phyloP scores from a whole-genome alignment of 2,329 filamentous ascomycete species.

The Fusarium chaquense region DNA sequence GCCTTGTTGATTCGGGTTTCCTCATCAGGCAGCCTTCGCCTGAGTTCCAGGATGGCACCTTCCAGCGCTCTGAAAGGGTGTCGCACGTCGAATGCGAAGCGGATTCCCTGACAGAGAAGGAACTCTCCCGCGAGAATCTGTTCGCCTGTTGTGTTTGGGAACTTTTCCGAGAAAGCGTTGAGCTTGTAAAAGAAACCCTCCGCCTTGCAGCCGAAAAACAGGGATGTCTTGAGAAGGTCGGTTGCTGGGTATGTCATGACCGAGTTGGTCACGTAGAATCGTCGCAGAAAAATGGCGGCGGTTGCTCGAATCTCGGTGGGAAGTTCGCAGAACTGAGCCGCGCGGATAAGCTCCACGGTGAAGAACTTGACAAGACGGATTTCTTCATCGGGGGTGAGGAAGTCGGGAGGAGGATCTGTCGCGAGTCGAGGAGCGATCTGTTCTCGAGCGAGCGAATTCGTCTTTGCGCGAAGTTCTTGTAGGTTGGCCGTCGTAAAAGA shows the following conservation, averaged over 20 bases:
- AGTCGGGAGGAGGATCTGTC: conserved; percentile 73
- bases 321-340: conserved; percentile 65
- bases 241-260: conserved; percentile 96
- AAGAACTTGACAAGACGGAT: conserved; percentile 84
- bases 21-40: conserved; percentile 73
- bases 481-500: conserved; percentile 85
- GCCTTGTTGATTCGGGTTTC: conserved; percentile 67
- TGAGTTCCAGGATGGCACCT: conserved; percentile 85
- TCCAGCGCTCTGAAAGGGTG: conserved; percentile 92
- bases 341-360: conserved; percentile 68
- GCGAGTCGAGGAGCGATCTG: conserved; percentile 71
- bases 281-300: conserved; percentile 87
- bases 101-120: conserved; percentile 88
- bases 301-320: conserved; percentile 70
- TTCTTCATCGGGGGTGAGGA: conserved; percentile 87
- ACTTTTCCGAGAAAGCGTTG: conserved; percentile 74
- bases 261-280: conserved; percentile 96
- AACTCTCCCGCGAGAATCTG: conserved; percentile 93
- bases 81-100: conserved; percentile 92
- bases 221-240: conserved; percentile 86
- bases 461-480: conserved; percentile 77
- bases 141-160: conserved; percentile 78
- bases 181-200: conserved; percentile 82
- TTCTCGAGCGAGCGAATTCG: conserved; percentile 77
- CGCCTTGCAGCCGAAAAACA: conserved; percentile 94